A percentile compares a stretch with the other conserved stretches of the same genome.
These are phyloP conservation scores for Gossypium raimondii DNA, from an alignment of 345 rosid genomes.

Conservation along the genomic window DNA sequence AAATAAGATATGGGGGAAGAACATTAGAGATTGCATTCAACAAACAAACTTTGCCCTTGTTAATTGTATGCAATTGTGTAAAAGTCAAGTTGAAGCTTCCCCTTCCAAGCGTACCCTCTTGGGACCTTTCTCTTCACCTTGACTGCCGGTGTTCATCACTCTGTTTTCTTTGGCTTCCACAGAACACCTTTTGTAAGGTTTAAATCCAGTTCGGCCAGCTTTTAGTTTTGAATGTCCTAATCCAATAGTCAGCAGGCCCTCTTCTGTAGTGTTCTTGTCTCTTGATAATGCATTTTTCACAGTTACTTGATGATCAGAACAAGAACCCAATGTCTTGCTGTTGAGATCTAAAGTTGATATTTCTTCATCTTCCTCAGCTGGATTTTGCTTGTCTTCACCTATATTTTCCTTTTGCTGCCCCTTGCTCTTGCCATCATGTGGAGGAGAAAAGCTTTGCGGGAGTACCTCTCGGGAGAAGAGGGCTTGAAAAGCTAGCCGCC, in stretches of 20 bases:
- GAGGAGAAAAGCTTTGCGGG: slow-evolving; percentile 91
- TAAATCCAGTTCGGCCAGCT: slow-evolving; percentile 70
- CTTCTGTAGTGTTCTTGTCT: slow-evolving; percentile 28
- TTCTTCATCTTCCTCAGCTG: slow-evolving; percentile 29
- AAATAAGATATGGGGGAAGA: slow-evolving; percentile 21
- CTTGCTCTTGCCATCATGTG: slow-evolving; percentile 20
- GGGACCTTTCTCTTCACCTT: slow-evolving; percentile 62
- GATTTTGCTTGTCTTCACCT: slow-evolving; percentile 32
- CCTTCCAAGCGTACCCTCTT: slow-evolving; percentile 85
- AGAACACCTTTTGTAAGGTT: slow-evolving; percentile 89
- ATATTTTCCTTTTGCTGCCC: slow-evolving; percentile 12
- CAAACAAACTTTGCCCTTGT: slow-evolving; percentile 26
- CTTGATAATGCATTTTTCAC: slow-evolving; percentile 26
- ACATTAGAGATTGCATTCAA: slow-evolving; percentile 26
- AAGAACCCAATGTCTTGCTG: slow-evolving; percentile 23
- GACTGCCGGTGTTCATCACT: slow-evolving; percentile 34
- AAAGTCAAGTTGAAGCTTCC: slow-evolving; percentile 50
- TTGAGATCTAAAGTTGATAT: slow-evolving; percentile 49
- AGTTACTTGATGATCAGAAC: slow-evolving; percentile 31
- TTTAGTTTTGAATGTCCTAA: slow-evolving; percentile 50
- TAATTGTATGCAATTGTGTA: slow-evolving; percentile 26
- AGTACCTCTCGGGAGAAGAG: slow-evolving; percentile 74
- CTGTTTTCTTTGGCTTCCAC: slow-evolving; percentile 70
- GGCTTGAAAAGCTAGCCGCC: slow-evolving; percentile 84
- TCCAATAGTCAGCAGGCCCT: slow-evolving; percentile 47